Evolutionary conservation across 2,329 filamentous ascomycete species (phyloP).

Genomic region (Alternaria atra): DNA sequence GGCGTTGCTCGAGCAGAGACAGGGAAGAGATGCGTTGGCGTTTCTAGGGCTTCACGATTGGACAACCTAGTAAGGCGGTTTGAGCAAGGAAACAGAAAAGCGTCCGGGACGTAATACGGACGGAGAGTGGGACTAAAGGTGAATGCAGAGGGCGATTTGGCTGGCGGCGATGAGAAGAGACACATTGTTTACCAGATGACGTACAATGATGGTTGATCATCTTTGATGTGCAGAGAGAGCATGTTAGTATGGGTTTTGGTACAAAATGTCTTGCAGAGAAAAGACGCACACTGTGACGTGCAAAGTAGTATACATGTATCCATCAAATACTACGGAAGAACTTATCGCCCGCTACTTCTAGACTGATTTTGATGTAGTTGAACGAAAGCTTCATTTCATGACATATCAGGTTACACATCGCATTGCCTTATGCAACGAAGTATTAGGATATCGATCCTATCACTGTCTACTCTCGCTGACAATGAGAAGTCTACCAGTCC

Average conservation of each 20-base stretch:
- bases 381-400: background rate
- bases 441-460: too few relatives aligned
- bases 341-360: background rate
- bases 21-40: conserved; percentile 5
- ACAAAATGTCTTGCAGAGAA: background rate
- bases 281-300: background rate
- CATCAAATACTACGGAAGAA: background rate
- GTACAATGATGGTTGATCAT: background rate
- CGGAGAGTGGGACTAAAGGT: too few relatives aligned
- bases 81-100: background rate
- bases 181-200: background rate
- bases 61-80: background rate
- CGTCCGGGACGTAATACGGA: too few relatives aligned
- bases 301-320: background rate
- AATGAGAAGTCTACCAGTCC: too few relatives aligned
- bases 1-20: background rate
- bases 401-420: background rate
- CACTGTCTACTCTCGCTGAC: too few relatives aligned
- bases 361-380: background rate
- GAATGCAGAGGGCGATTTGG: background rate
- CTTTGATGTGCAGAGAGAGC: background rate
- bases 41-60: background rate
- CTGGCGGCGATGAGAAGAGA: background rate
- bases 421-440: too few relatives aligned
- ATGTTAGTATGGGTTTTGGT: background rate